A percentile compares a stretch with the other conserved stretches of the same genome.
Conservation (phyloP, 164 flowering plant genomes). For the Aristolochia contorta region DNA sequence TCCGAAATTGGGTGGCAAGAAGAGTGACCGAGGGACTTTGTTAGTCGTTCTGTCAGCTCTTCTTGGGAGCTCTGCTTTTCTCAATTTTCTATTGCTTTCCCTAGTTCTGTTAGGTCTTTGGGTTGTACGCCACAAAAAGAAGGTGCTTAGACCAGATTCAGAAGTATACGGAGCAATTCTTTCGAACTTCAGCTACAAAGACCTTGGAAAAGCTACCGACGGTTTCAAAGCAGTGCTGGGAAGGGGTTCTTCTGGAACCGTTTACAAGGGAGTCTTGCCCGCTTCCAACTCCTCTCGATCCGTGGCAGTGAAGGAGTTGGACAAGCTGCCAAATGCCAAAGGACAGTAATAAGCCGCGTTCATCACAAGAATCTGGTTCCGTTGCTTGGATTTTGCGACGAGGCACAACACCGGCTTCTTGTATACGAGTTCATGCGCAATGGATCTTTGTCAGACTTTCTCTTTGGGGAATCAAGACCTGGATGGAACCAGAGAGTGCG, state of each 20-base stretch:
- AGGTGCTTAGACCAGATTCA: not conserved
- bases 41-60: conserved; percentile 17
- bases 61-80: conserved; percentile 29
- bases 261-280: conserved; percentile 11
- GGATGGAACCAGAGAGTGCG: conserved; percentile 8
- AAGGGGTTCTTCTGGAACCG: conserved; percentile 13
- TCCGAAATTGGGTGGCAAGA: no score
- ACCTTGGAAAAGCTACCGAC: conserved; percentile 12
- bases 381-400: conserved; percentile 12
- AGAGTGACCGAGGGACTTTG: conserved; percentile 9
- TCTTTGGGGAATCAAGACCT: conserved; percentile 6
- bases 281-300: no score
- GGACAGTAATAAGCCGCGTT: conserved; percentile 9
- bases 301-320: conserved; percentile 13
- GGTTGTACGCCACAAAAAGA: no score
- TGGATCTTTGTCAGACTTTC: conserved; percentile 15
- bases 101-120: no score
- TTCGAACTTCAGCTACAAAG: conserved; percentile 5
- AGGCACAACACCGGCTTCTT: conserved; percentile 7
- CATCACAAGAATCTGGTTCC: conserved; percentile 16
- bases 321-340: conserved; percentile 4
- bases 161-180: not conserved
- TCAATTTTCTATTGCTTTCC: conserved; percentile 12
- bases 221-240: conserved; percentile 17
- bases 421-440: conserved; percentile 14